Base-by-base conservation (phyloP, 345 rosid species). In the Carallia brachiata region DNA sequence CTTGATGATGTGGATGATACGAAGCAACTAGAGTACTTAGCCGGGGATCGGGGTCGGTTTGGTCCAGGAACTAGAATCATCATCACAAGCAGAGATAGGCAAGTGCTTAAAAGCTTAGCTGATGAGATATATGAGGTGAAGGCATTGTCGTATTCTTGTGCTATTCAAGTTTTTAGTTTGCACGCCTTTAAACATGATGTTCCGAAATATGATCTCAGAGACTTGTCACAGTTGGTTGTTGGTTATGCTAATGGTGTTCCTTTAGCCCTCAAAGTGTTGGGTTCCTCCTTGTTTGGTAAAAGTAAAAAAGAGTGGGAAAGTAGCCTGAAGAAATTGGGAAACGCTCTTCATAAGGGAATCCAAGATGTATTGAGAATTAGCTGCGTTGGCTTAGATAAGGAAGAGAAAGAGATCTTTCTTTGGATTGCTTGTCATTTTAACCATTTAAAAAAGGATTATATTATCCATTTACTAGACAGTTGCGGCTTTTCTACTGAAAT, bases 1-100 rank as follows among this genome's bases (percentile, higher is more conserved):
- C 10, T 17, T 1, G 72, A 68, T 31, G 72, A 68, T 2, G 72
- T 68, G 7, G 32, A 59, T 9, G 28, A 16, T 16, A 16, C 9
- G 1, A 30, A 8, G 64, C 64, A 68, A 48, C 31, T 68, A 5
- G 72, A 56, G 1, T 40, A 15, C 18, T 44, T 58, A 9, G 13
- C 30, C 16, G 55, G 40, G 16, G 9, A 39, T 23, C 44, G 19
- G 28, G 17, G 17, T 66, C 18, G 18, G 2, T 66, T 32, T 66
- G 48, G 61, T 31, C 27, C 47, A 31, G 70, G 70, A 10, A 66
- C 61, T 34, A 66, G n/a, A 66, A 23, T 66, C n/a, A 18, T 66
- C 32, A 8, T 65, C 28, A 65, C 68, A 28, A 65, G 58, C 19
- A 31, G 68, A 27, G 40, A 65, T 17, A 50, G 1, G 16, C 70